Base-by-base conservation (phyloP, 2,329 filamentous ascomycete genomes). In the Aspergillus calidoustus region DNA sequence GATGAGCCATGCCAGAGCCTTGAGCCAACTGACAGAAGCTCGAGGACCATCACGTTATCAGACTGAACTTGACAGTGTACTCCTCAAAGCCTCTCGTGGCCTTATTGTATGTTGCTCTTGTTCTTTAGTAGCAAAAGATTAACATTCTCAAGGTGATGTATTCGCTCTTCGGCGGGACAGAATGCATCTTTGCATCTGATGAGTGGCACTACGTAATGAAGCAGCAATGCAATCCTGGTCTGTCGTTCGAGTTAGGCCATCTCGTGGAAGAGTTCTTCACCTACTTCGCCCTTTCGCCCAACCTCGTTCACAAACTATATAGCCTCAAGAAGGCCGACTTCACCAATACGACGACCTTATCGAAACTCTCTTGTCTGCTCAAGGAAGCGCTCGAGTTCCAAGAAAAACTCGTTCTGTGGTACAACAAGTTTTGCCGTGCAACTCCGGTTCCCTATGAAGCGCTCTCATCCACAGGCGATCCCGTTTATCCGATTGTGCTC, bases 1-100 rank as follows among this genome's bases (percentile, higher is more conserved):
- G 72, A 74, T 74, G 66, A 72, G 70, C 30, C 72, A 74, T 54
- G 72, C 71, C 19, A 67, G 68, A 28, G 72, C 68, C 2, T 59
- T 74, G 28, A 67, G 69, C 46, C 70, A 71, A 48, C 31, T 74
- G 41, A 66, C 69, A 25, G 62, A 63, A 44, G 58, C 65, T n/a
- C 57, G 72, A 58, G 71, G 72, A 8, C 64, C 64, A 11, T 59
- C 59, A 7, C 63, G 69, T 23, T 72, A 71, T 54, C 50, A 53
- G 5, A 67, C 64, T 4, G 62, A 65, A 17, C 60, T 74, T 51
- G 70, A 73, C 22, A 60, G 65, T 17, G 62, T 59, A 22, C 44
- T 74, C 7, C 65, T 73, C 7, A 73, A 72, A 31, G 64, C 67
- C 4, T 67, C 69, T 1, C 63, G 72, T 22, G 71, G 72, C 2